Evolutionary conservation across 352 stramenopile genomes (phyloP), one percentile per base, ranked within the genome.

Genomic region (Pythium dissimile): DNA sequence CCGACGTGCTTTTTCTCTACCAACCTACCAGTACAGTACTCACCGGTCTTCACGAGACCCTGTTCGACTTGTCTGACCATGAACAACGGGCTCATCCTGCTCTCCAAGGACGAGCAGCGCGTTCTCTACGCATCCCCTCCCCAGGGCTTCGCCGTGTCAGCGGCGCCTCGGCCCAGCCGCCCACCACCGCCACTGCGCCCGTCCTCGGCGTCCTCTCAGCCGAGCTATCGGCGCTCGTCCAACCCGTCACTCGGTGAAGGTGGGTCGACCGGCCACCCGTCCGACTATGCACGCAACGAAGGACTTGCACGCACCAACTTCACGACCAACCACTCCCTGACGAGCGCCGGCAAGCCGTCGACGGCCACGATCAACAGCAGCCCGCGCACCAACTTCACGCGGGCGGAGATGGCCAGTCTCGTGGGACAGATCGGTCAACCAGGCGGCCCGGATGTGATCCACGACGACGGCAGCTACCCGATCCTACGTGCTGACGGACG

Each of bases 101-200:
- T 86, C 21, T 49, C 51, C 20, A 74, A 88, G 28, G 74, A 86
- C 18, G 67, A 88, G 24, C 72, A 85, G 70, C 72, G 66, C 21
- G 50, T 58, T 53, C 58, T 88, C n/a, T 69, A 55, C 8, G 20
- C 20, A 43, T 26, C 30, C 12, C 15, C 30, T n/a, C 45, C 45
- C 5, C 53, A 56, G 11, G 39, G 49, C 1, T 11, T 16, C 45
- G 0, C 61, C 58, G n/a, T n/a, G 44, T 9, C 41, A 42, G 7
- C 60, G 53, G 43, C 57, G 11, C 5, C 27, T 47, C 28, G 15
- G 11, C 11, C 38, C 28, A 15, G 24, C 7, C 13, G 15, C 23
- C 38, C 0, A 13, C 35, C 53, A 1, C 23, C 52, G 11, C 35
- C 24, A 5, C n/a, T 24, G 30, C 20, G 11, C n/a, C 7, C 10